Base-by-base conservation (phyloP, 306 rosid species). In the Casuarina glauca region DNA sequence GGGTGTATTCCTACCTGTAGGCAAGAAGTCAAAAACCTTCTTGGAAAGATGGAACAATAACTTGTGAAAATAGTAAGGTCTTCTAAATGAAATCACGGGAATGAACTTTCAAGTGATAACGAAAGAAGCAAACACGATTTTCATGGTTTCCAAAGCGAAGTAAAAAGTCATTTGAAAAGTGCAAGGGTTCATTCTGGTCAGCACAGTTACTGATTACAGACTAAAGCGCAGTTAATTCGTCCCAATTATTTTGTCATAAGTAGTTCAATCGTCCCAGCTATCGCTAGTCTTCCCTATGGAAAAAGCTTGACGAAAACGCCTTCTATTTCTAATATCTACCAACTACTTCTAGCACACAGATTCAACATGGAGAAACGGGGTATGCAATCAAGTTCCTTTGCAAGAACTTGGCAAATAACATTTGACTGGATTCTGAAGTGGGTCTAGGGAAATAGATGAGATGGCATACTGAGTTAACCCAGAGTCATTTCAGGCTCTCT, bases 1-100 rank as follows among this genome's bases (percentile, higher is more conserved):
- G 99, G 99, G 80, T 95, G 98, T 82, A 95, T 74, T 72, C 98
- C 98, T 44, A 92, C 99, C 99, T 95, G 85, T 70, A 81, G 52
- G 51, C 61, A 39, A 51, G 11, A 20, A 51, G 9, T 48, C 45
- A 49, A 63, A 50, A 55, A 48, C 73, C 49, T 70, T 63, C 50
- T 41, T 49, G 39, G 62, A 43, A 66, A 10, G 41, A 64, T 39
- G 41, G 38, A 17, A 9, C 44, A 8, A 43, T 9, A 32, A 41
- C 51, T 76, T 63, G 5, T 63, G 48, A 36, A 38, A 36, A 17
- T n/a, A 42, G 1, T 9, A 66, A 17, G 71, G 48, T n/a, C 71
- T 20, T 7, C 15, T 10, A 50, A 6, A 66, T 42, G 35, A 42
- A 66, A 15, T 39, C 26, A 35, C 0, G 35, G 49, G n/a, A 42